Evolutionary conservation across 1,284 basidiomycete species (phyloP), one percentile per base, ranked within the genome.

Genomic region (Ustilago curta): DNA sequence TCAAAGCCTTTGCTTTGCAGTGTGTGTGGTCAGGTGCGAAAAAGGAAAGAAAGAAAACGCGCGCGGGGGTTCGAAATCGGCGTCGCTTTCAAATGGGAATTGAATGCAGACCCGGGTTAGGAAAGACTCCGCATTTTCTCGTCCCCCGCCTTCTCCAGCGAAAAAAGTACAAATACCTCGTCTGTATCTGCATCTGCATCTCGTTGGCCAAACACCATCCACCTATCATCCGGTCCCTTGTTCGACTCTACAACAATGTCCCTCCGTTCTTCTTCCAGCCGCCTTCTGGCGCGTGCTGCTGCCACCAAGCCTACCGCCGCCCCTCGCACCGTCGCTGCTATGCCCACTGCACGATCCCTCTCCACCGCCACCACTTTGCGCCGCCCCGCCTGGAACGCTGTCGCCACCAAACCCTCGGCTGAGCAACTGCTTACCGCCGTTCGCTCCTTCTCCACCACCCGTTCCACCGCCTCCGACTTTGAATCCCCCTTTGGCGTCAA

Each of bases 401-500:
- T 70, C 8, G 67, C 67, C 27, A 56, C n/a, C 52, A 63, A 59
- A 31, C 60, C 61, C 3, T 52, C 67, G 18, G 14, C 61, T 4
- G 58, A 65, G 59, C 58, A 29, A 8, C 62, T 70, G 40, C 54
- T 65, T n/a, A 65, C 68, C 2, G 54, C 68, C 19, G 58, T 48
- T 11, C 78, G 78, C 29, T 37, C 68, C 49, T 80, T 82, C 57
- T 73, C 66, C 40, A 48, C 77, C 39, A 64, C 73, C 12, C 37
- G 67, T 2, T 23, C 60, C 21, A 27, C 49, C n/a, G 47, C 45
- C 40, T 51, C 67, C 25, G 83, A 84, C 39, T 80, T 76, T 47
- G 83, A 83, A 52, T 77, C 70, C 19, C 82, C 82, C 18, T 83
- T 78, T 23, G 83, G 83, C 44, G 59, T 82, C 59, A 84, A 84